Conservation (phyloP, 2,329 filamentous ascomycete species). For the Fusarium falciforme region DNA sequence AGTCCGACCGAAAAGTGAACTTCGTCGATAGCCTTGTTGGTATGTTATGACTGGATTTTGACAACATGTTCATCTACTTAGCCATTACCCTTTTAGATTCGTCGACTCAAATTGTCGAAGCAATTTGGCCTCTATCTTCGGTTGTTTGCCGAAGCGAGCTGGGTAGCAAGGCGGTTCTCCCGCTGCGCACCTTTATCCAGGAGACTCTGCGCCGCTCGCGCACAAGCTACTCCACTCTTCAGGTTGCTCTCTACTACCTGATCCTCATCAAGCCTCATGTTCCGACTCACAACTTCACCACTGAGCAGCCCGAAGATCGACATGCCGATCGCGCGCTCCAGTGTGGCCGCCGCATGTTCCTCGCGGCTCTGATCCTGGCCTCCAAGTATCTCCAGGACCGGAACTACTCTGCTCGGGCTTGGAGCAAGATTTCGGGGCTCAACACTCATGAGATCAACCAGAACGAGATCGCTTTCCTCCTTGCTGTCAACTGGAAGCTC, state of each 20-base stretch:
- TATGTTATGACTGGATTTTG: constrained; percentile 68
- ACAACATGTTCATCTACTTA: constrained; percentile 46
- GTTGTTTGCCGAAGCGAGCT: constrained; percentile 79
- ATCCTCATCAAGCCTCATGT: constrained; percentile 93
- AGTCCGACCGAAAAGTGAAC: constrained; percentile 91
- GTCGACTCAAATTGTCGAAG: constrained; percentile 95
- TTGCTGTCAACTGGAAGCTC: constrained; percentile 92
- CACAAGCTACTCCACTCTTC: constrained; percentile 96
- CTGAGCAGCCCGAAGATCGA: constrained; percentile 82
- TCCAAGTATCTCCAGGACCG: constrained; percentile 98
- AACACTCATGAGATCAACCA: constrained; percentile 94
- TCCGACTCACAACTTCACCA: constrained; percentile 84
- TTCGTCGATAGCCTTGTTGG: constrained; percentile 98
- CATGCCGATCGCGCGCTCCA: constrained; percentile 84
- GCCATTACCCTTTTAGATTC: constrained; percentile 74
- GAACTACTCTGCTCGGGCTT: constrained; percentile 96
- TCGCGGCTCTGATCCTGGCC: constrained; percentile 92
- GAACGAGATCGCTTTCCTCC: constrained; percentile 92
- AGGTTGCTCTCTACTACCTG: constrained; percentile 96
- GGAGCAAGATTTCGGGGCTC: constrained; percentile 99
- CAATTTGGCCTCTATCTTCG: constrained; percentile 94
- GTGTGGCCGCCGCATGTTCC: constrained; percentile 97
- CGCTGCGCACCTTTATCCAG: constrained; percentile 95
- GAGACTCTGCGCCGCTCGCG: constrained; percentile 94
- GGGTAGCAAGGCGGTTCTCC: constrained; percentile 81